Conservation (phyloP, 179 eudicot species). For the Carnegiea gigantea region DNA sequence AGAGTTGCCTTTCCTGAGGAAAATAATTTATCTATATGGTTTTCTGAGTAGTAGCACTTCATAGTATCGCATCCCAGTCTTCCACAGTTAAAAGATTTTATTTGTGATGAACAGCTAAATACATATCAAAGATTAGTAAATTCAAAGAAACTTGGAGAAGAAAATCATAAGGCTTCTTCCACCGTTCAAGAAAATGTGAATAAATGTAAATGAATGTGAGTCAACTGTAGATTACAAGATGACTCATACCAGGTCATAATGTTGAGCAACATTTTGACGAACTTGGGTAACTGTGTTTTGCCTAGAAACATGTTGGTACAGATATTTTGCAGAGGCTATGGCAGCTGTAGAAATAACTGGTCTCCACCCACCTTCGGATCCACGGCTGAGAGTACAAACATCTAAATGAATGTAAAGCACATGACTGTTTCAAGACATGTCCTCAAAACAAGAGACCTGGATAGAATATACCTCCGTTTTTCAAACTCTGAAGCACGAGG, state of each 20-base stretch:
- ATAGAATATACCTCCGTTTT: slow-evolving; percentile 45
- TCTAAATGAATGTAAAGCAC: neutral
- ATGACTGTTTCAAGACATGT: neutral
- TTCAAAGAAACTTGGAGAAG: too few relatives aligned
- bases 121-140: too few relatives aligned
- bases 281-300: slow-evolving; percentile 80
- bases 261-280: slow-evolving; percentile 80
- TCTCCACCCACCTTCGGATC: slow-evolving; percentile 83
- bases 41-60: too few relatives aligned
- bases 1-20: too few relatives aligned
- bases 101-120: too few relatives aligned
- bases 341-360: slow-evolving; percentile 77
- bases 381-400: neutral
- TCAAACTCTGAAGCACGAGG: slow-evolving; percentile 33
- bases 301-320: slow-evolving; percentile 58
- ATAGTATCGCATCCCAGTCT: too few relatives aligned
- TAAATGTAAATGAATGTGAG: neutral
- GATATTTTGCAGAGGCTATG: slow-evolving; percentile 75
- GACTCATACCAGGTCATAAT: slow-evolving; percentile 83
- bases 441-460: neutral
- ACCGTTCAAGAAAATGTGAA: too few relatives aligned
- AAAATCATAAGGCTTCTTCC: too few relatives aligned
- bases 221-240: neutral
- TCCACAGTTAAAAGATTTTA: too few relatives aligned
- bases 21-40: too few relatives aligned